phyloP scores from a whole-genome alignment of 2,329 filamentous ascomycete genomes.

The Periconia sp. region DNA sequence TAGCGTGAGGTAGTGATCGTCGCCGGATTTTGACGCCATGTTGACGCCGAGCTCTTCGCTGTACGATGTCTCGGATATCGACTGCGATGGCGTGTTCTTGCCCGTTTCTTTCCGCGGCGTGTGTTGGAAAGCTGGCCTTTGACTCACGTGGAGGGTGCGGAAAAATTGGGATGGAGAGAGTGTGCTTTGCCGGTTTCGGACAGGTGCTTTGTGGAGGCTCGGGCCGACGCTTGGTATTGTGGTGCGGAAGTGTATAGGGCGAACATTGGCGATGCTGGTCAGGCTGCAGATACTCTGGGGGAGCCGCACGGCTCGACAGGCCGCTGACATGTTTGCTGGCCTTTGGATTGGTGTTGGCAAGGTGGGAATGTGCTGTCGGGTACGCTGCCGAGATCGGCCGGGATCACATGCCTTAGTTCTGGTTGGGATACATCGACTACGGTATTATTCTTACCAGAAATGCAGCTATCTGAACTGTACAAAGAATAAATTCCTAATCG shows the following conservation, averaged over 20 bases:
- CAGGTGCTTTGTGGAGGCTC: slow-evolving; percentile 25
- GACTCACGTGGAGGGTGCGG: slow-evolving; percentile 16
- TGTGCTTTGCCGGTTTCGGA: slow-evolving; percentile 39
- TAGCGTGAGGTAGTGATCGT: slow-evolving; percentile 66
- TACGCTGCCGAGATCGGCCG: slow-evolving; percentile 1
- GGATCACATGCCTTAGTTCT: background rate
- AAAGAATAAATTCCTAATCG: too few relatives aligned
- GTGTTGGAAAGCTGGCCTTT: background rate
- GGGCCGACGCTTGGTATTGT: slow-evolving; percentile 18
- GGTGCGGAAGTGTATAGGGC: slow-evolving; percentile 14
- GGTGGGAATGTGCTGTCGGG: background rate
- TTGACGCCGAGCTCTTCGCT: slow-evolving; percentile 25
- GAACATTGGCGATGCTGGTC: background rate
- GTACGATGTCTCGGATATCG: too few relatives aligned
- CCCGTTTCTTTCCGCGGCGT: slow-evolving; percentile 8
- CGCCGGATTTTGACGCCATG: slow-evolving; percentile 32
- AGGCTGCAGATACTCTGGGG: background rate
- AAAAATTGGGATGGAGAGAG: slow-evolving; percentile 30
- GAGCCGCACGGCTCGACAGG: slow-evolving; percentile 19
- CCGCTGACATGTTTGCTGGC: slow-evolving; percentile 12
- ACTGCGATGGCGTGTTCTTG: slow-evolving; percentile 26
- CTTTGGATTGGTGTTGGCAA: slow-evolving; percentile 1
- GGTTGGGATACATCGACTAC: too few relatives aligned
- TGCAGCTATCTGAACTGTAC: too few relatives aligned
- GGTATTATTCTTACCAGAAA: too few relatives aligned